A percentile compares a stretch with the other conserved stretches of the same genome.
Evolutionary conservation across 441 rosid species (phyloP).

Genomic region (Isatis lusitanica): DNA sequence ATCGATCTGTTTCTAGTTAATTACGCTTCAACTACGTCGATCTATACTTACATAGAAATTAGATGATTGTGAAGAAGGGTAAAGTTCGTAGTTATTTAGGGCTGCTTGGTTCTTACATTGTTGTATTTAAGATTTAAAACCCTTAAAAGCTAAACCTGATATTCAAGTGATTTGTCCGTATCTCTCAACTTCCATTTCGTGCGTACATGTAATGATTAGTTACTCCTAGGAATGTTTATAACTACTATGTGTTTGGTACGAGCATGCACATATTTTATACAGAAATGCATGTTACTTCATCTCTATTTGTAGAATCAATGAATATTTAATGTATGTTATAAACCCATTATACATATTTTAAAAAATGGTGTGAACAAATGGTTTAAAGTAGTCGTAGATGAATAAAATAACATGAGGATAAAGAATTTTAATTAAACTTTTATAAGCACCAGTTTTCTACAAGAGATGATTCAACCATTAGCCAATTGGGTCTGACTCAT

Average conservation of each 20-base stretch:
- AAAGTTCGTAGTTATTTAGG: neutral
- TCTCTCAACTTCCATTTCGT: neutral
- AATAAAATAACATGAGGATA: neutral
- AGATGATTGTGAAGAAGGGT: neutral
- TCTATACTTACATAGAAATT: neutral
- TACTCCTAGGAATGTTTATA: neutral
- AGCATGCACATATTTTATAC: slow-evolving; percentile 19
- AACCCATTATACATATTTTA: neutral
- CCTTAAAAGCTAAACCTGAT: slow-evolving; percentile 18
- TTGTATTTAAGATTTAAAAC: neutral
- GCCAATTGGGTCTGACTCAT: slow-evolving; percentile 36
- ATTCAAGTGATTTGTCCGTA: slow-evolving; percentile 12
- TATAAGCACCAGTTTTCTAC: neutral
- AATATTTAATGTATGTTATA: slow-evolving; percentile 4
- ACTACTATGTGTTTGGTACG: slow-evolving; percentile 14
- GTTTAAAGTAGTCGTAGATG: slow-evolving; percentile 19
- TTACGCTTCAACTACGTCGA: neutral
- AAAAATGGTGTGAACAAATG: slow-evolving; percentile 5
- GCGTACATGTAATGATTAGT: slow-evolving; percentile 5
- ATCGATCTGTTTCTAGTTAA: neutral
- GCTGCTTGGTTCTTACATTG: neutral
- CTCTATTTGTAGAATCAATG: slow-evolving; percentile 11
- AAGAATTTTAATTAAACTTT: neutral
- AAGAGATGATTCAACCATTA: slow-evolving; percentile 26
- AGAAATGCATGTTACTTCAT: slow-evolving; percentile 14